Conservation (phyloP, 805 yeast species). For the Myxozyma lipomycoides region DNA sequence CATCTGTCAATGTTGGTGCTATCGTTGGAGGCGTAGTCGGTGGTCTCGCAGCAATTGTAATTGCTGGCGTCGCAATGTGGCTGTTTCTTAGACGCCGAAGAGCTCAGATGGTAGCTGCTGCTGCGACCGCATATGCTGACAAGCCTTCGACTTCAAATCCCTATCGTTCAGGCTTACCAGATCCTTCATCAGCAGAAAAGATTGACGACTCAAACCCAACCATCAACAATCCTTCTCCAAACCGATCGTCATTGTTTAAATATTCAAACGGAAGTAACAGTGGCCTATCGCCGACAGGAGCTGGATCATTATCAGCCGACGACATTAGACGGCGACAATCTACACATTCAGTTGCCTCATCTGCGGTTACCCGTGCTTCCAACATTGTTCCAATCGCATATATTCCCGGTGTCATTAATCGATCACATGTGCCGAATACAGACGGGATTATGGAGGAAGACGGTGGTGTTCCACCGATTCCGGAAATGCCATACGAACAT, state of each 20-base stretch:
- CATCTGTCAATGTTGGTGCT: slow-evolving; percentile 44
- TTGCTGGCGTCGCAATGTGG: slow-evolving; percentile 37
- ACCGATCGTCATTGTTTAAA: slow-evolving; percentile 27
- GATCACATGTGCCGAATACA: slow-evolving; percentile 19
- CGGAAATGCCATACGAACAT: slow-evolving; percentile 26
- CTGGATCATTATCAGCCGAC: slow-evolving; percentile 31
- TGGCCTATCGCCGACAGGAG: slow-evolving; percentile 24
- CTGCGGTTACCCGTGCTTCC: slow-evolving; percentile 73
- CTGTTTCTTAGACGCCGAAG: slow-evolving; percentile 35
- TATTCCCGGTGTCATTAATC: slow-evolving; percentile 76
- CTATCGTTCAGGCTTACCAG: background rate
- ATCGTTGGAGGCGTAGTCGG: slow-evolving; percentile 73
- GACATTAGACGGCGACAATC: slow-evolving; percentile 25
- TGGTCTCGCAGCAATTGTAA: slow-evolving; percentile 47
- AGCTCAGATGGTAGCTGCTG: slow-evolving; percentile 38
- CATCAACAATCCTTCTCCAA: background rate
- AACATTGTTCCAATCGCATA: slow-evolving; percentile 89
- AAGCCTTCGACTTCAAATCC: background rate
- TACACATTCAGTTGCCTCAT: slow-evolving; percentile 47
- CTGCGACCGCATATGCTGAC: background rate
- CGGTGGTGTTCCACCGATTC: slow-evolving; percentile 29
- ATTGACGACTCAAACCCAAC: background rate
- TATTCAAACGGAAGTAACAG: slow-evolving; percentile 27
- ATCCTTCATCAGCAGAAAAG: background rate
- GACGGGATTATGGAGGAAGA: background rate